These are phyloP conservation scores for Ophiostoma novo-ulmi DNA, from an alignment of 2,329 filamentous ascomycete genomes.

Conservation along the genomic window DNA sequence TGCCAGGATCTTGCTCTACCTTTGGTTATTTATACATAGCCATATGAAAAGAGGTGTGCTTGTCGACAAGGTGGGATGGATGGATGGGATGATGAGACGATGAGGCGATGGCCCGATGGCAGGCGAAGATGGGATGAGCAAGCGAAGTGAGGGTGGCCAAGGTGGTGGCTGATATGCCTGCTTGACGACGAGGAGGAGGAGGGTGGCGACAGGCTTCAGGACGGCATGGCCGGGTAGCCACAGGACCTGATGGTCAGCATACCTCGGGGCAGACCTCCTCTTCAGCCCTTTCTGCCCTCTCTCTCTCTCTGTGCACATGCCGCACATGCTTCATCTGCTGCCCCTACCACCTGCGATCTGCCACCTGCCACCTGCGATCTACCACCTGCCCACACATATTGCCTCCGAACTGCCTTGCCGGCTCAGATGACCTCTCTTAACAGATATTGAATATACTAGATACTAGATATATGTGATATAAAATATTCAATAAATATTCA, in stretches of 20 bases:
- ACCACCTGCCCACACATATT: not conserved
- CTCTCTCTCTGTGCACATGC: not conserved
- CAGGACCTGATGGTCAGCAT: not conserved
- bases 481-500: not conserved
- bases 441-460: not conserved
- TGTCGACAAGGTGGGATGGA: not conserved
- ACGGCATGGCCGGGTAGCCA: constrained; percentile 3
- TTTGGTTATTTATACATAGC: not conserved
- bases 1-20: not conserved
- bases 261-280: not conserved
- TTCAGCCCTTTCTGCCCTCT: not conserved
- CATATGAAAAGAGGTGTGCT: not conserved
- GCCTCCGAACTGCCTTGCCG: not conserved
- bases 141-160: not conserved
- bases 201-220: not conserved
- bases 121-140: not conserved
- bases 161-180: too few relatives aligned
- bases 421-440: not conserved
- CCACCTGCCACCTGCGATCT: too few relatives aligned
- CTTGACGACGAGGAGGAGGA: not conserved
- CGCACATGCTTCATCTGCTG: not conserved
- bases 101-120: not conserved
- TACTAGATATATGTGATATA: not conserved
- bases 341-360: not conserved
- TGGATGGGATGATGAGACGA: constrained; percentile 4